phyloP scores from a whole-genome alignment of 768 basidiomycete genomes.

The Mycena vulgaris region DNA sequence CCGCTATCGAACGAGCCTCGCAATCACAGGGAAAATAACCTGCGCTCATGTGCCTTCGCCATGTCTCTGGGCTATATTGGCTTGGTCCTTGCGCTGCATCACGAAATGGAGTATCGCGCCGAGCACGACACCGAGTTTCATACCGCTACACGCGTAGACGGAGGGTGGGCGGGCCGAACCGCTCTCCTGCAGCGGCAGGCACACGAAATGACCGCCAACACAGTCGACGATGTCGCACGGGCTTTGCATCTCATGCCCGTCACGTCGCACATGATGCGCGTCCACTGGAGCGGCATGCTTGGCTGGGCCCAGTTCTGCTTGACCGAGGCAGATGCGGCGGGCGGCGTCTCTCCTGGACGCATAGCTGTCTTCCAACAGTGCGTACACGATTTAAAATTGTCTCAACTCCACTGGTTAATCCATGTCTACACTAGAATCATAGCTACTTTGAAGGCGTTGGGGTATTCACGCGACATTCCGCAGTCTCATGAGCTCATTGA shows the following conservation, averaged over 20 bases:
- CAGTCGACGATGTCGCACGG: constrained; percentile 20
- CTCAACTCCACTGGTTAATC: background rate
- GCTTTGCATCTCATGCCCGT: background rate
- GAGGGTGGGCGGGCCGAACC: no score
- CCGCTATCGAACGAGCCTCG: background rate
- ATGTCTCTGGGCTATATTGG: constrained; percentile 5
- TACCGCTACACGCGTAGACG: no score
- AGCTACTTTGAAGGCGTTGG: constrained; percentile 6
- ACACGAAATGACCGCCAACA: constrained; percentile 16
- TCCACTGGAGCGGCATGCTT: background rate
- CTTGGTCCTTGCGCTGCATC: constrained; percentile 16
- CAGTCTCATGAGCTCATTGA: constrained; percentile 12
- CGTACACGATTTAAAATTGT: background rate
- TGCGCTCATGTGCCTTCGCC: constrained; percentile 14
- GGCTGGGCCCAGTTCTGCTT: constrained; percentile 28
- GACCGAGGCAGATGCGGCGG: constrained; percentile 20
- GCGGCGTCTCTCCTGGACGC: background rate
- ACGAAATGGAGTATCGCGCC: constrained; percentile 28
- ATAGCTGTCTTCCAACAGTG: constrained; percentile 12
- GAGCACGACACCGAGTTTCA: no score
- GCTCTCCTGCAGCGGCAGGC: no score
- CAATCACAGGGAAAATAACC: background rate
- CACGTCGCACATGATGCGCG: background rate
- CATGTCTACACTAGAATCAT: constrained; percentile 4
- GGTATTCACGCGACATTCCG: constrained; percentile 13